A percentile compares a stretch with the other conserved stretches of the same genome.
Conservation (phyloP, 108 stramenopile genomes). For the Nitzschia sp. region DNA sequence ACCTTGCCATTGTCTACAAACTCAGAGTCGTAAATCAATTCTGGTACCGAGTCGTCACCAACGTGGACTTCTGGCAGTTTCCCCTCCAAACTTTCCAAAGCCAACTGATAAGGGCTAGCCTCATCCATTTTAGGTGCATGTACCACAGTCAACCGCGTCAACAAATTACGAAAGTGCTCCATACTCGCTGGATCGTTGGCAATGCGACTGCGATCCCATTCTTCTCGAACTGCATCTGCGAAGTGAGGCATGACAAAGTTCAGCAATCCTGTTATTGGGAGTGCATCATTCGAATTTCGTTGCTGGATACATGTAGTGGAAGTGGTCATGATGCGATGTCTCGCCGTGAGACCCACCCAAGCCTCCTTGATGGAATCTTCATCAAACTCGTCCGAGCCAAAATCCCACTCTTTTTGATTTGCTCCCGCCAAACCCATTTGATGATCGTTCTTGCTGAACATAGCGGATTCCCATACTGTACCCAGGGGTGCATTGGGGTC, state of each 20-base stretch:
- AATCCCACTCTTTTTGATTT: constrained; percentile 53
- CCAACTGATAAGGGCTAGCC: constrained; percentile 44
- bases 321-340: constrained; percentile 75
- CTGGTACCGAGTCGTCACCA: constrained; percentile 36
- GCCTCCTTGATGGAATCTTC: constrained; percentile 48
- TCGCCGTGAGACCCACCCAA: constrained; percentile 78
- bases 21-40: constrained; percentile 43
- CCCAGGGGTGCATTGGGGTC: constrained; percentile 67
- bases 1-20: constrained; percentile 56
- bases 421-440: constrained; percentile 63
- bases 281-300: constrained; percentile 33
- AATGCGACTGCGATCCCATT: constrained; percentile 79
- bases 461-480: constrained; percentile 61
- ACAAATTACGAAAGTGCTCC: constrained; percentile 64
- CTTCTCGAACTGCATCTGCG: constrained; percentile 68
- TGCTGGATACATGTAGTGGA: constrained; percentile 28
- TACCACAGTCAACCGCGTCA: constrained; percentile 72
- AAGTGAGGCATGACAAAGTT: constrained; percentile 74
- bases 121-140: constrained; percentile 33
- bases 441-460: constrained; percentile 66
- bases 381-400: constrained; percentile 28
- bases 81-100: constrained; percentile 57
- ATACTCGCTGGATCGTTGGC: constrained; percentile 63
- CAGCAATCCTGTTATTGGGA: constrained; percentile 61
- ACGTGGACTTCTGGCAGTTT: constrained; percentile 28